Conservation (phyloP, 306 rosid species). For the Clitoria ternatea region DNA sequence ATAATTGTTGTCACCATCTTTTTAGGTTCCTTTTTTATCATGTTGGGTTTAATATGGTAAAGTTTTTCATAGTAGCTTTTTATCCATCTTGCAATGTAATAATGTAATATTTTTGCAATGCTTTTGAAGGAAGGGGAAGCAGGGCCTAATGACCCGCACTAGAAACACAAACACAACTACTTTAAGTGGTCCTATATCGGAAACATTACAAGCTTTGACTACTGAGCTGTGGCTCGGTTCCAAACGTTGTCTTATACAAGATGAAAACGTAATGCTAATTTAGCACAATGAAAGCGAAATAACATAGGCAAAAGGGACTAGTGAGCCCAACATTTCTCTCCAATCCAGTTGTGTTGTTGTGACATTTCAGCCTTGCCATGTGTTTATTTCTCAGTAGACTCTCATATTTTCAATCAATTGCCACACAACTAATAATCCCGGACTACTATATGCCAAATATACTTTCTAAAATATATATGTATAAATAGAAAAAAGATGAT, state of each 20-base stretch:
- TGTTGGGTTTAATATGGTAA: constrained; percentile 12
- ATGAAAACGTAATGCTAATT: constrained; percentile 6
- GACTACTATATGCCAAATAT: no score
- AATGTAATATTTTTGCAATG: neutral
- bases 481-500: no score
- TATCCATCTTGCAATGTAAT: neutral
- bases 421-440: neutral
- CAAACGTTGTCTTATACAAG: constrained; percentile 14
- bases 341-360: constrained; percentile 16
- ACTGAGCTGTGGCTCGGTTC: neutral
- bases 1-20: constrained; percentile 18
- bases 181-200: constrained; percentile 26
- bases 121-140: constrained; percentile 5
- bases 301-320: constrained; percentile 10
- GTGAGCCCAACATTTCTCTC: constrained; percentile 16
- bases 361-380: constrained; percentile 19
- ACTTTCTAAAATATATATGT: no score
- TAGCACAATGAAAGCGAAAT: constrained; percentile 24
- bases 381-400: neutral
- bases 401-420: neutral
- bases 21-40: constrained; percentile 12
- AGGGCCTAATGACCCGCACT: neutral
- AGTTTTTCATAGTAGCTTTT: neutral
- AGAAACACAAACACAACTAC: neutral
- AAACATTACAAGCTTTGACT: neutral